These are phyloP conservation scores for Phytopythium ostracodes DNA, from an alignment of 352 stramenopile species.

Conservation along the genomic window DNA sequence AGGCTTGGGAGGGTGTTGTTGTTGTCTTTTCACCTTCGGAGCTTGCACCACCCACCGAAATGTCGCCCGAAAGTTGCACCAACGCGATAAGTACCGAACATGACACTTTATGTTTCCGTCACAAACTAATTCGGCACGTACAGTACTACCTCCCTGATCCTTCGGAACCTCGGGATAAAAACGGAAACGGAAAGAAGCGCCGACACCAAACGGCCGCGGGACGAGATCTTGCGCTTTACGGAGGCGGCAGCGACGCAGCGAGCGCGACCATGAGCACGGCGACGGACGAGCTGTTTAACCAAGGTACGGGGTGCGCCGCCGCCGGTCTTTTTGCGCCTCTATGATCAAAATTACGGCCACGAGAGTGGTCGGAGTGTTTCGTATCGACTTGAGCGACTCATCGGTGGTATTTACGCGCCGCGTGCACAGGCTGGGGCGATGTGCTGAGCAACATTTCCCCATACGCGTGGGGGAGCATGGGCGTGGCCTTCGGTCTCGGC, in stretches of 20 bases:
- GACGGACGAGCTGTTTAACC: constrained; percentile 83
- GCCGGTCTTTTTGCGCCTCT: background rate
- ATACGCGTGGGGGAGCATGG: constrained; percentile 97
- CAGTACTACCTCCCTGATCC: background rate
- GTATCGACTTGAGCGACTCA: background rate
- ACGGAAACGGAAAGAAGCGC: background rate
- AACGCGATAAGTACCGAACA: background rate
- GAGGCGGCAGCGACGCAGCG: constrained; percentile 1
- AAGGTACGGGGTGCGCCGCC: constrained; percentile 37
- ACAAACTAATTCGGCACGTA: background rate
- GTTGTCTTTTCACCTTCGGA: background rate
- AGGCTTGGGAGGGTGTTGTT: background rate
- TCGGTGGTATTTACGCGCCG: background rate
- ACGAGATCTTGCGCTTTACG: constrained; percentile 5
- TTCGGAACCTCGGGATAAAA: background rate
- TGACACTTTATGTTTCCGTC: background rate
- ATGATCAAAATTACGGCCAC: background rate
- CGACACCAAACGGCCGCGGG: background rate
- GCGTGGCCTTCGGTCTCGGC: constrained; percentile 94
- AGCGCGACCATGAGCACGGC: constrained; percentile 61
- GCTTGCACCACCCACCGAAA: no score
- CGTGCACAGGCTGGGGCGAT: constrained; percentile 82
- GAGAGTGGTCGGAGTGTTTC: constrained; percentile 1
- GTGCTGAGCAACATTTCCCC: constrained; percentile 98
- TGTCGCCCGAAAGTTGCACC: background rate